Evolutionary conservation across 441 rosid genomes (phyloP).

Genomic region (Sinapis alba): DNA sequence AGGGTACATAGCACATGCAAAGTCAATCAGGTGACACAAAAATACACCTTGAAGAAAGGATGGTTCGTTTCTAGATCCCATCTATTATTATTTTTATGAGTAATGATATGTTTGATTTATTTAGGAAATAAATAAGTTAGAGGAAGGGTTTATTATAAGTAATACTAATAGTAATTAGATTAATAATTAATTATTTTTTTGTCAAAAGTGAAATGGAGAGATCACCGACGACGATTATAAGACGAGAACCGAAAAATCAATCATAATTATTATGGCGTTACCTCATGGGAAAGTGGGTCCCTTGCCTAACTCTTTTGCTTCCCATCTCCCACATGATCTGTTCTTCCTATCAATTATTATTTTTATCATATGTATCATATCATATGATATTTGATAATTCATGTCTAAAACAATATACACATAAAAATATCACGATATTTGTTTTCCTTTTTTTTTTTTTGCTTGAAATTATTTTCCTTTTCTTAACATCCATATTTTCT

Average conservation of each 20-base stretch:
- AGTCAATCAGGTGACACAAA: slow-evolving; percentile 21
- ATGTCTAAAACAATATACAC: background rate
- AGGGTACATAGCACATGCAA: slow-evolving; percentile 31
- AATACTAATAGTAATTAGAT: background rate
- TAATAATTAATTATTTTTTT: background rate
- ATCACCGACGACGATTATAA: slow-evolving; percentile 52
- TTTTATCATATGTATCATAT: background rate
- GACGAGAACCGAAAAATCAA: slow-evolving; percentile 32
- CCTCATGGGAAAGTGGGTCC: slow-evolving; percentile 48
- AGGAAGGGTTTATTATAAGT: background rate
- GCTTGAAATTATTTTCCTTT: too few relatives aligned
- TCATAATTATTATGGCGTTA: slow-evolving; percentile 24
- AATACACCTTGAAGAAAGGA: slow-evolving; percentile 14
- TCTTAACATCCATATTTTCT: background rate
- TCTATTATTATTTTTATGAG: slow-evolving; percentile 1
- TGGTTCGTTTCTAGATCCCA: slow-evolving; percentile 38
- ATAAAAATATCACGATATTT: background rate
- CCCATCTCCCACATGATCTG: slow-evolving; percentile 44
- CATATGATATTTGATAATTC: background rate
- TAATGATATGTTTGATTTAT: background rate
- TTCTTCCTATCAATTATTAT: slow-evolving; percentile 13
- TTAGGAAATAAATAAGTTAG: slow-evolving; percentile 14
- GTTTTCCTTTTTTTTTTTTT: too few relatives aligned
- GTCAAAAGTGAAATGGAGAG: slow-evolving; percentile 38
- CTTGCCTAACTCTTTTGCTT: slow-evolving; percentile 42